Base-by-base conservation (phyloP, 805 yeast genomes). In the Wickerhamiella siamensis region DNA sequence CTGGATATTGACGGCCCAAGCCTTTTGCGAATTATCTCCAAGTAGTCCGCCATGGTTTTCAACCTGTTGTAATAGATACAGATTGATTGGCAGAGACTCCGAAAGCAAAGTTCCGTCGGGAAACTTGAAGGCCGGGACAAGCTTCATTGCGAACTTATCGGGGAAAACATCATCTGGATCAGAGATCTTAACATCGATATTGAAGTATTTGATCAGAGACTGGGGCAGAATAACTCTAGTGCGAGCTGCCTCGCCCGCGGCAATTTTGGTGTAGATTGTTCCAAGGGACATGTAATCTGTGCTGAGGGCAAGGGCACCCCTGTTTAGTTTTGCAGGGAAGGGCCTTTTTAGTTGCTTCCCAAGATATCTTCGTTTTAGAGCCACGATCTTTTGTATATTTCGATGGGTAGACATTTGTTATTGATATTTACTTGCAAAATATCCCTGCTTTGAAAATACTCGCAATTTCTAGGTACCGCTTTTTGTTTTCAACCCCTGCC, bases 1-100 rank as follows among this genome's bases (percentile, higher is more conserved):
- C 65, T 69, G 76, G 52, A 86, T 60, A 55, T 84, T 67, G 54
- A 63, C 62, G 46, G 82, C 83, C 58, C 74, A 16, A 4, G 38
- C 15, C 31, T 24, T 36, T 4, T 22, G 12, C 31, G 21, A 16
- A 15, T 12, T 20, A 5, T 36, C 38, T 29, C 18, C 38, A n/a
- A 36, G 31, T 16, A 36, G 31, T 16, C 37, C 37, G 37, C 37
- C 37, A n/a, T 34, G 20, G 26, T 34, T 34, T 20, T 19, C 27
- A 4, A 34, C 37, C 20, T 34, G 37, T 6, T 31, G 14, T 12
- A 15, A 16, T 33, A n/a, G 31, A 17, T 14, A 75, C 60, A 69
- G 52, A 47, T 67, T 51, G 56, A 80, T 65, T 16, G 31, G 17
- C 16, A 36, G 9, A 21, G 29, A 20, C 38, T 36, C 38, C 19